These are phyloP conservation scores for Neurospora sp. DNA, from an alignment of 495 filamentous ascomycete genomes.

Conservation along the genomic window DNA sequence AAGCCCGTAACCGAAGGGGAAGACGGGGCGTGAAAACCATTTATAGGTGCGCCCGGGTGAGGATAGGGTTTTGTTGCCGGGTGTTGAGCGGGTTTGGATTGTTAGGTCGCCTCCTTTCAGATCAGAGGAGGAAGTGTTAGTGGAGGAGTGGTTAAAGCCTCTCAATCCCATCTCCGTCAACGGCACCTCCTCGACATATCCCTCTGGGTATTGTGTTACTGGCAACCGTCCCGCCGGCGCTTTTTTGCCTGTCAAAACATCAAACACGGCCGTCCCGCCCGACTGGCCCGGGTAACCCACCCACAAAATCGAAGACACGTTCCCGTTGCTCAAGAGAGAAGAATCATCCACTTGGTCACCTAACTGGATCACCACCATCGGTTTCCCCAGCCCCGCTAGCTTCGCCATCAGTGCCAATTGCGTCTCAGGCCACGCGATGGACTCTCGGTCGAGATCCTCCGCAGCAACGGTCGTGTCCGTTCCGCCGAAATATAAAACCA, in stretches of 20 bases:
- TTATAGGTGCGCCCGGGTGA: conserved; percentile 34
- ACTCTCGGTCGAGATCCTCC: conserved; percentile 26
- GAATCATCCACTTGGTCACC: conserved; percentile 46
- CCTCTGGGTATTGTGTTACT: conserved; percentile 39
- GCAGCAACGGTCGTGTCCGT: conserved; percentile 25
- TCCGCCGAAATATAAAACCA: conserved; percentile 29
- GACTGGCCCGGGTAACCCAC: conserved; percentile 45
- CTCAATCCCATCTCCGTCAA: conserved; percentile 33
- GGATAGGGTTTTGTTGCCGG: background rate
- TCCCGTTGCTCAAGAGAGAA: conserved; percentile 33
- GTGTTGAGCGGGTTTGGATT: background rate
- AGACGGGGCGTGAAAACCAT: conserved; percentile 24
- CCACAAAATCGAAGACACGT: conserved; percentile 42
- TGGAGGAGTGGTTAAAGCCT: conserved; percentile 1
- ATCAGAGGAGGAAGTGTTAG: background rate
- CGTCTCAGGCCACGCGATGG: conserved; percentile 27
- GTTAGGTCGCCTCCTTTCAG: background rate
- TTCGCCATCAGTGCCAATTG: conserved; percentile 26
- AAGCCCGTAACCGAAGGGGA: conserved; percentile 39
- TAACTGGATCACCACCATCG: conserved; percentile 28
- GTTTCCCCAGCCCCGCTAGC: conserved; percentile 22
- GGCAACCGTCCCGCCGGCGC: conserved; percentile 49
- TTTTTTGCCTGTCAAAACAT: conserved; percentile 38
- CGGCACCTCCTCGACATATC: conserved; percentile 25
- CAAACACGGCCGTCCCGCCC: conserved; percentile 37